A percentile compares a stretch with the other conserved stretches of the same genome.
phyloP scores from a whole-genome alignment of 2,329 filamentous ascomycete species.

The Exophiala sideris region DNA sequence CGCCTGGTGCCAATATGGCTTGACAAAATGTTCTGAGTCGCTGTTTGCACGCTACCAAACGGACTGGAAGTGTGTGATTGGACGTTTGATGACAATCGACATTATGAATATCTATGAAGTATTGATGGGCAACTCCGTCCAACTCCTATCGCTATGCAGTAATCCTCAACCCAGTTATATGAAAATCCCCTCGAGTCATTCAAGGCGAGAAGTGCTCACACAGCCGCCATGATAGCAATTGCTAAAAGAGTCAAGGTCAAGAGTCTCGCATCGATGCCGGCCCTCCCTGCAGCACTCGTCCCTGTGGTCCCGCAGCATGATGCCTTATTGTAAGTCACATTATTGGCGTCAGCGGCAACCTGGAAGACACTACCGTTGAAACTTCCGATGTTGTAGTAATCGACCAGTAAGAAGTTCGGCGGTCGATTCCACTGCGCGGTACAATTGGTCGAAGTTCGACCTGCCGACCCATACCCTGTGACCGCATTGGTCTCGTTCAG shows the following conservation, averaged over 20 bases:
- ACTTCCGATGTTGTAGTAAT: conserved; percentile 74
- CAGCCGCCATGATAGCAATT: too few relatives aligned
- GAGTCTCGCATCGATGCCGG: neutral
- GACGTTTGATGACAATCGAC: too few relatives aligned
- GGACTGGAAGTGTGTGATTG: too few relatives aligned
- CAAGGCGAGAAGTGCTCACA: too few relatives aligned
- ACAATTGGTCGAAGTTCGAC: conserved; percentile 62
- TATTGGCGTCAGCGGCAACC: conserved; percentile 67
- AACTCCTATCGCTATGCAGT: too few relatives aligned
- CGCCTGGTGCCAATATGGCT: too few relatives aligned
- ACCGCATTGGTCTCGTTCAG: conserved; percentile 70
- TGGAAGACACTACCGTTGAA: conserved; percentile 73
- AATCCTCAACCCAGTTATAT: too few relatives aligned
- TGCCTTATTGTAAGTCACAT: conserved; percentile 61
- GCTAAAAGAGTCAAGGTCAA: neutral
- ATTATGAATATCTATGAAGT: too few relatives aligned
- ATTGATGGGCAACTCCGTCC: too few relatives aligned
- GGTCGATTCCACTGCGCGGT: conserved; percentile 61
- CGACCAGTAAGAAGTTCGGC: conserved; percentile 76
- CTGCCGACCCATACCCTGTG: conserved; percentile 64
- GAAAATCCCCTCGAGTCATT: too few relatives aligned
- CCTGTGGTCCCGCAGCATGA: conserved; percentile 36
- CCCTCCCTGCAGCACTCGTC: conserved; percentile 1
- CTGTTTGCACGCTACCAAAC: too few relatives aligned
- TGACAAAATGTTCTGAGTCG: too few relatives aligned